Percentiles rank a stretch among this genome's conserved stretches.
Evolutionary conservation across 2,329 filamentous ascomycete genomes (phyloP).

Genomic region (Aspergillus latus): DNA sequence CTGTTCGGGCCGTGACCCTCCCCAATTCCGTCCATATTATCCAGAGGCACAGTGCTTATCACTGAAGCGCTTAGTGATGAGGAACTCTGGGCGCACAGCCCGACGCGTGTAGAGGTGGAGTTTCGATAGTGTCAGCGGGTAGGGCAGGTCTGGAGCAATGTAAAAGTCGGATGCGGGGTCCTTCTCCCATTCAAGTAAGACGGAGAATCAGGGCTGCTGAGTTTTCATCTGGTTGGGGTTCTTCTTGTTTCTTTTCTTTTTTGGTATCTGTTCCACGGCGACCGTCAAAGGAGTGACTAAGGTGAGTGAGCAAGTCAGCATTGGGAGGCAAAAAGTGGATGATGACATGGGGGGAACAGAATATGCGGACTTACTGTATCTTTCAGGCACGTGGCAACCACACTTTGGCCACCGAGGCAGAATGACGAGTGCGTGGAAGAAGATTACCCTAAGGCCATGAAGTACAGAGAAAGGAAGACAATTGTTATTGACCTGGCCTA

Average conservation of each 20-base stretch:
- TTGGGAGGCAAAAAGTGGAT: conserved; percentile 16
- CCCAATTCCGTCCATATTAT: conserved; percentile 38
- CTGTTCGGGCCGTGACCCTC: conserved; percentile 37
- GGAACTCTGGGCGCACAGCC: background rate
- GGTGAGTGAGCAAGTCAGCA: conserved; percentile 18
- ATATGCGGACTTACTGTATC: conserved; percentile 11
- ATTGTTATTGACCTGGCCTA: background rate
- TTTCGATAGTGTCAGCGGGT: conserved; percentile 19
- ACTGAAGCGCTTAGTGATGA: background rate
- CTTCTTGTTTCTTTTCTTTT: conserved; percentile 2
- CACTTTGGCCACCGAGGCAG: background rate
- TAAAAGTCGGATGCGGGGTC: conserved; percentile 23
- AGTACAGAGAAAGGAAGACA: conserved; percentile 1
- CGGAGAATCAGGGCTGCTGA: conserved; percentile 12
- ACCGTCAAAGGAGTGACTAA: conserved; percentile 19
- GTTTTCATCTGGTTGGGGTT: conserved; percentile 5
- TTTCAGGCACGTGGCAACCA: conserved; percentile 8
- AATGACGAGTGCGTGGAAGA: background rate
- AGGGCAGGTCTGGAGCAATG: conserved; percentile 12
- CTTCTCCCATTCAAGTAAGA: conserved; percentile 16
- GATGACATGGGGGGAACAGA: conserved; percentile 18
- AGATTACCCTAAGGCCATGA: background rate
- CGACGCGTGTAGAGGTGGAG: conserved; percentile 20
- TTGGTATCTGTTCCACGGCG: background rate
- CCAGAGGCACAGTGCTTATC: background rate